A percentile compares a stretch with the other conserved stretches of the same genome.
These are phyloP conservation scores for Friedmanniomyces simplex DNA, from an alignment of 495 filamentous ascomycete genomes.

Conservation along the genomic window DNA sequence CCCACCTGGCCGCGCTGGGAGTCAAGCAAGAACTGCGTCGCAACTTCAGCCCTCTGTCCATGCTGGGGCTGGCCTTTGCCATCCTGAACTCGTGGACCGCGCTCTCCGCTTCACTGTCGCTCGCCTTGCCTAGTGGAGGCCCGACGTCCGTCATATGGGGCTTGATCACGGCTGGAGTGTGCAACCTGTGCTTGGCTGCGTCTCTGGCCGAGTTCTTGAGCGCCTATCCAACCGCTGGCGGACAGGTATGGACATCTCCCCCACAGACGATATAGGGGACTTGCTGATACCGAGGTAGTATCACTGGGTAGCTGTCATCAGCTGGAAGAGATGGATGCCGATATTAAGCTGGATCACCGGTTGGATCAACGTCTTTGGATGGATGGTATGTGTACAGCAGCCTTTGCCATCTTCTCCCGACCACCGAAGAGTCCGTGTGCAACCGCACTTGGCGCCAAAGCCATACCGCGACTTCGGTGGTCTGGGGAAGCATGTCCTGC, in stretches of 20 bases:
- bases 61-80: conserved; percentile 40
- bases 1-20: conserved; percentile 28
- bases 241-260: conserved; percentile 43
- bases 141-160: conserved; percentile 50
- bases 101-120: conserved; percentile 42
- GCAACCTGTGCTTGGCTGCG: conserved; percentile 59
- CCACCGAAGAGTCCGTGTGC: too few species aligned
- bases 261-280: conserved; percentile 48
- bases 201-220: conserved; percentile 65
- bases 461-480: too few species aligned
- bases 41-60: conserved; percentile 40
- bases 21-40: conserved; percentile 31
- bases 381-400: conserved; percentile 39
- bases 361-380: conserved; percentile 66
- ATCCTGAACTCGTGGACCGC: conserved; percentile 53
- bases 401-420: too few species aligned
- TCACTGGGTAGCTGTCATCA: conserved; percentile 62
- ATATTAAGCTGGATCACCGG: conserved; percentile 60
- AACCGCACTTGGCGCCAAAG: too few species aligned
- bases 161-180: conserved; percentile 56
- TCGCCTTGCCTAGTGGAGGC: conserved; percentile 44
- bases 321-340: conserved; percentile 49
- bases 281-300: conserved; percentile 35
- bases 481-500: too few species aligned
- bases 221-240: conserved; percentile 56